A percentile compares a stretch with the other conserved stretches of the same genome.
phyloP scores from a whole-genome alignment of 1,284 basidiomycete species.

The Apiotrichum akiyoshidainum region DNA sequence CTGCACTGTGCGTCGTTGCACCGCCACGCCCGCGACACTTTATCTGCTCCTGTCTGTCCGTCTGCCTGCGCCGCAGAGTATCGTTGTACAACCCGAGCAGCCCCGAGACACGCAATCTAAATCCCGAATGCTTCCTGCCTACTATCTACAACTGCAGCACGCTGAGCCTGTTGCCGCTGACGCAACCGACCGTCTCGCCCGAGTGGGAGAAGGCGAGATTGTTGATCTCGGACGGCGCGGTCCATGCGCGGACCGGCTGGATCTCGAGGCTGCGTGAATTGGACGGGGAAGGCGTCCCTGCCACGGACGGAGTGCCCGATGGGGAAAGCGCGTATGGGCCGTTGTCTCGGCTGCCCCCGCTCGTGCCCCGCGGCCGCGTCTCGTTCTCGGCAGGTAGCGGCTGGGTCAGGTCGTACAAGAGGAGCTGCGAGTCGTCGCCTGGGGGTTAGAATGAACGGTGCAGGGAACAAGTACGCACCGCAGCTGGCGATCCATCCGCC shows the following conservation, averaged over 20 bases:
- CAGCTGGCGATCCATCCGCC: constrained; percentile 78
- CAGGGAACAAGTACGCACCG: constrained; percentile 55
- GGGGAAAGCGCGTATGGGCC: constrained; percentile 28
- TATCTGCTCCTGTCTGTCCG: no score
- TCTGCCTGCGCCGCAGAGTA: no score
- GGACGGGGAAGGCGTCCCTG: constrained; percentile 58
- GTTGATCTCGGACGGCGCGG: constrained; percentile 72
- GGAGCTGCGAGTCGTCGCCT: constrained; percentile 88
- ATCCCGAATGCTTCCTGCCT: no score
- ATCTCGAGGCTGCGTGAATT: constrained; percentile 50
- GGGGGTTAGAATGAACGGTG: constrained; percentile 9
- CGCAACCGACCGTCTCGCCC: constrained; percentile 88
- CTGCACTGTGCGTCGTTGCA: no score
- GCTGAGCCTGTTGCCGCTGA: constrained; percentile 76
- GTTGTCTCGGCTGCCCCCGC: constrained; percentile 10
- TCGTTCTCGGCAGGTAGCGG: constrained; percentile 32
- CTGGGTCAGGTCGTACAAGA: constrained; percentile 74
- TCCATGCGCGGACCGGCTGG: constrained; percentile 79
- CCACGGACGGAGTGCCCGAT: constrained; percentile 59
- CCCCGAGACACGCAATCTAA: no score
- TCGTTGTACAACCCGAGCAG: no score
- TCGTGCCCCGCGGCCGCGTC: constrained; percentile 1
- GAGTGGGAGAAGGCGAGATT: constrained; percentile 69
- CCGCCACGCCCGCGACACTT: no score
- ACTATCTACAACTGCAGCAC: constrained; percentile 57